A percentile compares a stretch with the other conserved stretches of the same genome.
Conservation (phyloP, 2,329 filamentous ascomycete genomes). For the Cercospora sojina region DNA sequence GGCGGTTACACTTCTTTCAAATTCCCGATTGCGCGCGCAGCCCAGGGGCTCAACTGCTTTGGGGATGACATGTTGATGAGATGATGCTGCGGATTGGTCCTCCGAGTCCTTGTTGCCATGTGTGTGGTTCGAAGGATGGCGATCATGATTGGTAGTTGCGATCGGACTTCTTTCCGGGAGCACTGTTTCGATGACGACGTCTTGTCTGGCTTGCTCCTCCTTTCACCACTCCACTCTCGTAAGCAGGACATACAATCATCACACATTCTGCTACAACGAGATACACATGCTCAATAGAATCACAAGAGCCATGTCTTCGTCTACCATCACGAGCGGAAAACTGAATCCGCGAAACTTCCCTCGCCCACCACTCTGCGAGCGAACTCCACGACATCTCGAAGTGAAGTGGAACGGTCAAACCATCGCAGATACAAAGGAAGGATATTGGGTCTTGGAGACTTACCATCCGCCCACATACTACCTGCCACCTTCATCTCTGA, state of each 20-base stretch:
- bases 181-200: background rate
- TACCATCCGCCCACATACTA: slow-evolving; percentile 65
- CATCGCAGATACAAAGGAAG: slow-evolving; percentile 59
- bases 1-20: background rate
- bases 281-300: slow-evolving; percentile 11
- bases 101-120: background rate
- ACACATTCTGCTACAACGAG: background rate
- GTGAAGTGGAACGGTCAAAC: slow-evolving; percentile 56
- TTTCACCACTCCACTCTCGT: background rate
- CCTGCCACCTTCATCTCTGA: slow-evolving; percentile 54
- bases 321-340: slow-evolving; percentile 33
- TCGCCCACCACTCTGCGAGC: slow-evolving; percentile 58
- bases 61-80: background rate
- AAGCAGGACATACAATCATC: background rate
- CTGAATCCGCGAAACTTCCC: slow-evolving; percentile 60
- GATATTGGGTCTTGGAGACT: slow-evolving; percentile 63
- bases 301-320: slow-evolving; percentile 27
- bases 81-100: background rate
- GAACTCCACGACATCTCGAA: slow-evolving; percentile 52
- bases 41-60: background rate
- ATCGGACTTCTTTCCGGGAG: background rate
- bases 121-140: background rate
- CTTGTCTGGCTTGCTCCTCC: background rate
- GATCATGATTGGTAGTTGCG: background rate
- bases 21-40: background rate